Base-by-base conservation (phyloP, 2,329 filamentous ascomycete genomes). In the Arthrobotrys entomopaga region DNA sequence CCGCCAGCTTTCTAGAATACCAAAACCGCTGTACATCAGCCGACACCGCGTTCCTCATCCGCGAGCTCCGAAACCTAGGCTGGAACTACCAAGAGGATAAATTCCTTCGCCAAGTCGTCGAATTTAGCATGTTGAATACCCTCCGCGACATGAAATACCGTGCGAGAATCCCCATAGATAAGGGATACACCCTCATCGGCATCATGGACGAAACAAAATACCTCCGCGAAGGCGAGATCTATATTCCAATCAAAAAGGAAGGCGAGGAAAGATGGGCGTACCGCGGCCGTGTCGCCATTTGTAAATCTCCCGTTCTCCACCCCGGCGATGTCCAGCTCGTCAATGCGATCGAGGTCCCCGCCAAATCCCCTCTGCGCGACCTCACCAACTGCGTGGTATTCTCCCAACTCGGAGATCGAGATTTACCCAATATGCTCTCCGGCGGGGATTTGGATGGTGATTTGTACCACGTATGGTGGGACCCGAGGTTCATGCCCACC, bases 371-470 rank as follows among this genome's bases (percentile, higher is more conserved):
- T 0, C 83, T 96, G 0, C 82, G 82, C 0, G 79, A 83, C 0
- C 83, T 93, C 0, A 82, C 84, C 1, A 96, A 96, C 78, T 93
- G 91, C 72, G 85, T 96, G 15, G 87, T 91, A 0, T 96, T 96
- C 79, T 93, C 89, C 71, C 87, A 88, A 66, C 84, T 86, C 48
- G 92, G 93, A 0, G 24, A 77, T 0, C 87, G 92, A 15, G 92
- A 96, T 78, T 82, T 96, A 0, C 91, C 92, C 0, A 94, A 91
- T 74, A 86, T 90, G 80, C 83, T 96, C 0, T 90, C 90, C 61
- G 92, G 92, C 0, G 92, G 92, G 0, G 92, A 96, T 80, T 84
- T 96, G 0, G 92, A 95, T 76, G 92, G 92, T 0, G 93, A 97
- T 79, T 82, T 91, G 0, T 96, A 91, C 81, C 90, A 92, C 76